phyloP scores from a whole-genome alignment of 192 early-diverging fungal genomes.

The Coemansia sp. region DNA sequence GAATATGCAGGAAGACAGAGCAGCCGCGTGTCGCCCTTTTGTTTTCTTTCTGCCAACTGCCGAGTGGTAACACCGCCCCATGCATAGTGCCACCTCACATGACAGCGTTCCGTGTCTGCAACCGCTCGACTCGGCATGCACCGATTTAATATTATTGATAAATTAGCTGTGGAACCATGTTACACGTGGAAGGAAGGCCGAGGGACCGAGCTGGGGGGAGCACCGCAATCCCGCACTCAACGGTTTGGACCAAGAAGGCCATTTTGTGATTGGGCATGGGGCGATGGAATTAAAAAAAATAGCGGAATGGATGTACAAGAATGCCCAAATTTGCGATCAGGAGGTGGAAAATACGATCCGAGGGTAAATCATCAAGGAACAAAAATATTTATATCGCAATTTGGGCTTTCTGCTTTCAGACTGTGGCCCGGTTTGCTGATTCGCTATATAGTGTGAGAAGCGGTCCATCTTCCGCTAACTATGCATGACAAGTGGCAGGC shows the following conservation, averaged over 20 bases:
- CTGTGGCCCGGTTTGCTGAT: not conserved
- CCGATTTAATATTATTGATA: not conserved
- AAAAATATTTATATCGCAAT: not conserved
- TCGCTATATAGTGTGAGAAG: not conserved
- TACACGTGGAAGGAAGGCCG: no score
- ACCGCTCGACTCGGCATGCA: not conserved
- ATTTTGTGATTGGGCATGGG: not conserved
- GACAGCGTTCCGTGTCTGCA: not conserved
- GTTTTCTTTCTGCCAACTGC: not conserved
- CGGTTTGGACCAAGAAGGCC: not conserved
- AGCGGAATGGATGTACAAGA: slow-evolving; percentile 5
- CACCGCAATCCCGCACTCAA: not conserved
- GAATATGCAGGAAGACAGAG: slow-evolving; percentile 3
- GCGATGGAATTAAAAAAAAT: not conserved
- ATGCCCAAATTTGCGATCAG: not conserved
- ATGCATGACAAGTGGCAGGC: not conserved
- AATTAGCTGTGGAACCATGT: not conserved
- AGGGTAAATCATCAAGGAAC: not conserved
- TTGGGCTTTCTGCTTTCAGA: not conserved
- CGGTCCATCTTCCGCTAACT: not conserved
- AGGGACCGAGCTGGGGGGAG: not conserved
- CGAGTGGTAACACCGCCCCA: not conserved
- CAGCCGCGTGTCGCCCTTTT: not conserved
- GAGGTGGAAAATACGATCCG: no score
- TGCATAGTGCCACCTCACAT: not conserved